Base-by-base conservation (phyloP, 2,329 filamentous ascomycete species). In the Cercospora sojina region DNA sequence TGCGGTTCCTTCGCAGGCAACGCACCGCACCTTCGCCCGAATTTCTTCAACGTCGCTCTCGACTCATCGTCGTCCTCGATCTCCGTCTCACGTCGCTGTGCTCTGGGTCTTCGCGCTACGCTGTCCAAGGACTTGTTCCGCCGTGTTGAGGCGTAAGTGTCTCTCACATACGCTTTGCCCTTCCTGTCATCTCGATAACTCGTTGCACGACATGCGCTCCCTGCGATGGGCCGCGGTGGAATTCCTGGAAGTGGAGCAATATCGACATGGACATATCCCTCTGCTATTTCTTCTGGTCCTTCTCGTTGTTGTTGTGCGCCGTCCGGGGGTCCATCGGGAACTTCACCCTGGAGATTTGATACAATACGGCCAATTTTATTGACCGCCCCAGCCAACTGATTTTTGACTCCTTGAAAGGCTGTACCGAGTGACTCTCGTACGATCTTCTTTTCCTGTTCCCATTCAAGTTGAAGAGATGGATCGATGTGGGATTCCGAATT, bases 21-120 rank as follows among this genome's bases (percentile, higher is more conserved):
- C 20, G 43, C 25, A 8, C 58, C 58, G 25, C 58, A 61, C 12
- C 58, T 38, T 41, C 58, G 38, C 16, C 58, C 58, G 12, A 61
- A 61, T n/a, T 16, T 49, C 23, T 61, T 47, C 58, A 61, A 20
- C 16, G 58, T 61, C 12, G 58, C 58, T 18, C 38, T 27, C 16
- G 58, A 61, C 18, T 61, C 58, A 10, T 31, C 23, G 4, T 61
- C 58, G 6, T 29, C 38, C n/a, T 61, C 35, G n/a, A 31, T 16
- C n/a, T 31, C 12, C 25, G 16, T 16, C n/a, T 59, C 35, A 3
- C 20, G 57, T 23, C n/a, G 43, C 43, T 47, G 43, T 13, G 43
- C 18, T 23, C 20, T 47, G 18, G 20, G n/a, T 13, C 18, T 18
- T 5, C 18, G 18, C 43, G 18, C 20, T 23, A 4, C n/a, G 3